A percentile compares a stretch with the other conserved stretches of the same genome.
Conservation (phyloP, 1,284 basidiomycete genomes). For the Meripilus lineatus region DNA sequence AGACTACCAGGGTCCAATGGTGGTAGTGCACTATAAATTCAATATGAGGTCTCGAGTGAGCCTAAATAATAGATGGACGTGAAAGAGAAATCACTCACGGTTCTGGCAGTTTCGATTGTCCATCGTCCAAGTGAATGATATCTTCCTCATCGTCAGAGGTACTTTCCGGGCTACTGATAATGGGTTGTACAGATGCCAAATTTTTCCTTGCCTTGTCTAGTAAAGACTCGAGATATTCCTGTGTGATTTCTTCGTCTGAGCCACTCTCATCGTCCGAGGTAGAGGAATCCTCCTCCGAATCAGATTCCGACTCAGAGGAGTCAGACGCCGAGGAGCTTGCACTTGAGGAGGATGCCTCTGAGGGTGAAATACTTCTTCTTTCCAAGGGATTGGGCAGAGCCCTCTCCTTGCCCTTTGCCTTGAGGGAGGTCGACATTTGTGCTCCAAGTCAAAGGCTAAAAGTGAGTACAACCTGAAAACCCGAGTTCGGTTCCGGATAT, state of each 20-base stretch:
- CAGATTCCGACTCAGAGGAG: conserved; percentile 26
- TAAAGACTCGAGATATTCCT: conserved; percentile 60
- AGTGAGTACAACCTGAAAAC: too few species aligned
- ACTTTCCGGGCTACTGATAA: neutral
- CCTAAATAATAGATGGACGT: neutral
- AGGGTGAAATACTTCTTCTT: too few species aligned
- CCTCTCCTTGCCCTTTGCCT: neutral
- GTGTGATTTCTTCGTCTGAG: conserved; percentile 40
- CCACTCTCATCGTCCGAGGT: conserved; percentile 22
- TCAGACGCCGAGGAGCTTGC: conserved; percentile 26
- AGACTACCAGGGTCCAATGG: conserved; percentile 57
- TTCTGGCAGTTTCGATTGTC: conserved; percentile 14
- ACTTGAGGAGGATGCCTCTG: neutral
- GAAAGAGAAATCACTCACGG: conserved; percentile 21
- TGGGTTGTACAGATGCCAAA: conserved; percentile 25
- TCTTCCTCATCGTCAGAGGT: conserved; percentile 22
- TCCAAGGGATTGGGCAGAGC: too few species aligned
- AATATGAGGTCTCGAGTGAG: neutral
- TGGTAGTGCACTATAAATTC: conserved; percentile 51
- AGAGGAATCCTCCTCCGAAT: conserved; percentile 28
- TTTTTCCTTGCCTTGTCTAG: conserved; percentile 56
- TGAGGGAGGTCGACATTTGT: neutral
- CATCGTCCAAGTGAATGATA: conserved; percentile 29
- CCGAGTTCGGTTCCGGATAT: too few species aligned
- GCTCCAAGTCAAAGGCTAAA: neutral